Conservation (phyloP, 495 filamentous ascomycete genomes). For the Ascobolus immersus region DNA sequence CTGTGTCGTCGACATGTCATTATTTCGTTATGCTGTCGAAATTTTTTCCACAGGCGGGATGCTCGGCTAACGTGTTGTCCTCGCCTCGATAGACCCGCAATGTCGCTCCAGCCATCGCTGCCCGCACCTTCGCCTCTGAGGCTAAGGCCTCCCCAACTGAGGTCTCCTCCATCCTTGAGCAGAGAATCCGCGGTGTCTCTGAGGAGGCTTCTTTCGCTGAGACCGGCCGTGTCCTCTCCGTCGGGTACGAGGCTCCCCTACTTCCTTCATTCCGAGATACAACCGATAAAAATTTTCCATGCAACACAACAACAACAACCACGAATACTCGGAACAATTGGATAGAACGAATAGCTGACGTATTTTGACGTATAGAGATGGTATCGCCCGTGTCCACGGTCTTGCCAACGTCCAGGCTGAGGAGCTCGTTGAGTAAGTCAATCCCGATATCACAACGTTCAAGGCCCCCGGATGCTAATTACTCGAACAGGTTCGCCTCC, state of each 20-base stretch:
- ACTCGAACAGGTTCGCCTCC: conserved; percentile 63
- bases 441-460: conserved; percentile 10
- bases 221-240: conserved; percentile 94
- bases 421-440: conserved; percentile 94
- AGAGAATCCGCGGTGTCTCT: conserved; percentile 89
- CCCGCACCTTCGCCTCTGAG: conserved; percentile 74
- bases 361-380: conserved; percentile 43
- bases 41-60: too few species aligned
- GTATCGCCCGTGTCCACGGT: conserved; percentile 99
- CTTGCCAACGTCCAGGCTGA: conserved; percentile 99
- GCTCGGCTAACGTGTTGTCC: conserved; percentile 21
- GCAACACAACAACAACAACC: too few species aligned
- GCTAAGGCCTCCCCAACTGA: conserved; percentile 90
- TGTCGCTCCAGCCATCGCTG: conserved; percentile 50
- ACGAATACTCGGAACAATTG: too few species aligned
- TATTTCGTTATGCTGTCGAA: too few species aligned
- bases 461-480: background rate
- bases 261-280: too few species aligned
- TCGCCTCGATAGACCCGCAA: conserved; percentile 43
- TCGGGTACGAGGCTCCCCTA: too few species aligned
- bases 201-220: conserved; percentile 92
- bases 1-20: too few species aligned
- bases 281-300: too few species aligned
- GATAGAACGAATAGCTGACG: background rate
- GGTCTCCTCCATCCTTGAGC: conserved; percentile 96